A percentile compares a stretch with the other conserved stretches of the same genome.
These are phyloP conservation scores for Cryptococcus wingfieldii DNA, from an alignment of 1,284 basidiomycete genomes.

Conservation along the genomic window DNA sequence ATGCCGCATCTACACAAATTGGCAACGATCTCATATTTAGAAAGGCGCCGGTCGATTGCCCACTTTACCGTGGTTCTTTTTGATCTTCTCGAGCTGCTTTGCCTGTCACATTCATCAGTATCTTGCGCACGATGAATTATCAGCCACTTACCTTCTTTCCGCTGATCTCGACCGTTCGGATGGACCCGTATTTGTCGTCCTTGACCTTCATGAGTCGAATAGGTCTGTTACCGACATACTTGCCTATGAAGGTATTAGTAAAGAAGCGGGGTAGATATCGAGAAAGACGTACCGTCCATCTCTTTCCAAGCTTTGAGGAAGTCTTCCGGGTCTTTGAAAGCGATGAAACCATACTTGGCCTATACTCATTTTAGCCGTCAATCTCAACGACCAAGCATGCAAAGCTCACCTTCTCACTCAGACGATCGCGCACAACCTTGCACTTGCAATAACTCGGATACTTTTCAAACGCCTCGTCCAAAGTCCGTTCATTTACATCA, in stretches of 20 bases:
- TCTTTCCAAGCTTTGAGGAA: conserved; percentile 99
- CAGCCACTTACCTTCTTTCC: conserved; percentile 42
- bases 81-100: conserved; percentile 45
- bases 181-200: conserved; percentile 81
- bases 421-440: conserved; percentile 84
- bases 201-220: conserved; percentile 80
- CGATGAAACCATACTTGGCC: conserved; percentile 96
- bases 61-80: conserved; percentile 45
- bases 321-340: conserved; percentile 97
- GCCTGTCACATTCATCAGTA: conserved; percentile 22
- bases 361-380: conserved; percentile 40
- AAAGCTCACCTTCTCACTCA: conserved; percentile 72
- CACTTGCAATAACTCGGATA: conserved; percentile 91
- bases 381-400: no score
- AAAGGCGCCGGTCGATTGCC: conserved; percentile 44
- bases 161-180: conserved; percentile 69
- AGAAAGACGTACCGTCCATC: conserved; percentile 81
- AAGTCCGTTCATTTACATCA: conserved; percentile 91
- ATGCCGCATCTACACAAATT: background rate
- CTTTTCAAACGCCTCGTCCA: conserved; percentile 86
- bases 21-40: conserved; percentile 12
- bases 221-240: conserved; percentile 93
- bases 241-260: conserved; percentile 57
- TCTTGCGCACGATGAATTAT: background rate
- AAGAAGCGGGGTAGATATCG: background rate